Percentiles rank a stretch among this genome's conserved stretches.
These are phyloP conservation scores for Rubia tinctorum DNA, from an alignment of 305 asterid genomes.

Conservation along the genomic window DNA sequence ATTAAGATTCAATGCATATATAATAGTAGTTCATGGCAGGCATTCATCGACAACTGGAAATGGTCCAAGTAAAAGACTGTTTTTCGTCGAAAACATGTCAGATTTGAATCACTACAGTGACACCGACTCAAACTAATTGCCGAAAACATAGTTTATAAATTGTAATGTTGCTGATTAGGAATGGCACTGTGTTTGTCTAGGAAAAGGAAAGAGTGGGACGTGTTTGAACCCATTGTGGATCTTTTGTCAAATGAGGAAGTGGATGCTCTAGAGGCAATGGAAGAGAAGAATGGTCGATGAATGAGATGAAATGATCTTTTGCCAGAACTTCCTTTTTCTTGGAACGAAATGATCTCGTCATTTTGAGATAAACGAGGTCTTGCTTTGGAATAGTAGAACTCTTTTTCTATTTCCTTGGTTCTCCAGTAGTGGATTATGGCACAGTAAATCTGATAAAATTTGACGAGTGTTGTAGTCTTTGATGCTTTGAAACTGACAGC, in stretches of 20 bases:
- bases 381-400: too few relatives aligned
- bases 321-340: not conserved
- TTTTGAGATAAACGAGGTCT: not conserved
- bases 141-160: not conserved
- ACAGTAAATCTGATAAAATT: too few relatives aligned
- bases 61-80: not conserved
- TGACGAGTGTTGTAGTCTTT: too few relatives aligned
- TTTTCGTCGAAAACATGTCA: not conserved
- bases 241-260: constrained; percentile 77
- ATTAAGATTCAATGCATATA: too few relatives aligned
- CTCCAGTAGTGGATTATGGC: too few relatives aligned
- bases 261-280: constrained; percentile 81
- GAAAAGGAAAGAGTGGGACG: constrained; percentile 87
- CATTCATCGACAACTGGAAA: not conserved
- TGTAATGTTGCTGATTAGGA: not conserved
- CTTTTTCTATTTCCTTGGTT: too few relatives aligned
- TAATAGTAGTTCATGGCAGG: too few relatives aligned
- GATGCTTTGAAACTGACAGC: too few relatives aligned
- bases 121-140: not conserved
- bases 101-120: not conserved
- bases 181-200: constrained; percentile 27
- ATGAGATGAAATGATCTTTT: too few relatives aligned
- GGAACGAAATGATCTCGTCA: not conserved
- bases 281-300: constrained; percentile 58
- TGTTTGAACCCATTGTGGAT: constrained; percentile 75